A percentile compares a stretch with the other conserved stretches of the same genome.
phyloP scores from a whole-genome alignment of 2,329 filamentous ascomycete species.

The Fusarium mexicanum region DNA sequence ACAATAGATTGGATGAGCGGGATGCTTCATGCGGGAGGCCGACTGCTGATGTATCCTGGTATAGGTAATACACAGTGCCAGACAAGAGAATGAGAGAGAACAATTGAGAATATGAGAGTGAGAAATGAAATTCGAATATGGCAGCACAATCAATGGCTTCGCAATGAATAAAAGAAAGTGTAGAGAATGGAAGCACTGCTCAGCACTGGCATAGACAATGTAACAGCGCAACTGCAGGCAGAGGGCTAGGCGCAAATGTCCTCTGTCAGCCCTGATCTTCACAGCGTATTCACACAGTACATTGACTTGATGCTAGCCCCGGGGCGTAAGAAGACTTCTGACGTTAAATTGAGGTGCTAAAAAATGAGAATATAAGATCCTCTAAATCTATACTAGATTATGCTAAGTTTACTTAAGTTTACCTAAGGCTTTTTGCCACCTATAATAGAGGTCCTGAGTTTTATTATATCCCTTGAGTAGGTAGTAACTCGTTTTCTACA shows the following conservation, averaged over 20 bases:
- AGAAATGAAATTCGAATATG: background rate
- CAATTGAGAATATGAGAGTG: background rate
- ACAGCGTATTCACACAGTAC: background rate
- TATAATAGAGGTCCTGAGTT: no score
- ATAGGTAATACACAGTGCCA: background rate
- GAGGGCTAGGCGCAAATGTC: background rate
- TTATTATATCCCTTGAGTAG: no score
- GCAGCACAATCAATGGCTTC: background rate
- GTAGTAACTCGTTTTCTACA: background rate
- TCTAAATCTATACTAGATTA: no score
- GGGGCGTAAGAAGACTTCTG: no score
- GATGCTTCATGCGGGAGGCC: constrained; percentile 30
- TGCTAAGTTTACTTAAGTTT: no score
- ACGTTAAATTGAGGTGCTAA: no score
- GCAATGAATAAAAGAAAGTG: background rate
- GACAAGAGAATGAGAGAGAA: background rate
- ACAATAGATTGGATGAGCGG: background rate
- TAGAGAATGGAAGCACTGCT: background rate
- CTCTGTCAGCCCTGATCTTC: background rate
- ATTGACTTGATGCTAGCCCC: no score
- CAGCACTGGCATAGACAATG: background rate
- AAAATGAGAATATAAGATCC: no score
- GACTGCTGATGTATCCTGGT: background rate
- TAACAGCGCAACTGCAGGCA: background rate
- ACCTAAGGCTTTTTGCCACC: no score